Conservation (phyloP, 2,329 filamentous ascomycete species). For the Fusarium mangiferae region DNA sequence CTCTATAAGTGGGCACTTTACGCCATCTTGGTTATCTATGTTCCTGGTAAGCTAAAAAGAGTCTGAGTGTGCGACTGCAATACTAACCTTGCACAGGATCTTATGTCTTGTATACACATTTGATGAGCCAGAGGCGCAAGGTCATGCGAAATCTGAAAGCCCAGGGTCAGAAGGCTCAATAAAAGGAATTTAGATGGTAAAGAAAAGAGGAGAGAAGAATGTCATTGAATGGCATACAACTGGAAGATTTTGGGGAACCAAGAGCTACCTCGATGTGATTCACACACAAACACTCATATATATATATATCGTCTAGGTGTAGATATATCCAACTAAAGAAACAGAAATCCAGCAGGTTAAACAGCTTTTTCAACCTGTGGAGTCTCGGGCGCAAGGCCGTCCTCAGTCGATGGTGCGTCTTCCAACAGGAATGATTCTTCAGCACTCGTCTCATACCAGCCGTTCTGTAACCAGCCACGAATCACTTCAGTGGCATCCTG, state of each 20-base stretch:
- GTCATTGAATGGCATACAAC: neutral
- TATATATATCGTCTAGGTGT: neutral
- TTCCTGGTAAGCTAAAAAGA: conserved; percentile 72
- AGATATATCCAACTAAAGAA: neutral
- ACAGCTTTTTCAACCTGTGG: neutral
- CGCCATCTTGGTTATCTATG: conserved; percentile 76
- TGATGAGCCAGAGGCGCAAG: conserved; percentile 91
- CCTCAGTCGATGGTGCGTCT: conserved; percentile 17
- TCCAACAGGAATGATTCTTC: conserved; percentile 46
- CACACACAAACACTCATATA: neutral
- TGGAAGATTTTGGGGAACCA: neutral
- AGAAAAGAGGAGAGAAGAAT: neutral
- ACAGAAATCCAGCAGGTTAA: neutral
- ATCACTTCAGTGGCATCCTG: conserved; percentile 73
- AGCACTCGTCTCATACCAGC: conserved; percentile 72
- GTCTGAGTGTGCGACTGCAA: neutral
- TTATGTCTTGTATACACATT: conserved; percentile 90
- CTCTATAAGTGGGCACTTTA: conserved; percentile 69
- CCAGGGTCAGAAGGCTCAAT: conserved; percentile 54
- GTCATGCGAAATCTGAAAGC: conserved; percentile 73
- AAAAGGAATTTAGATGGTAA: neutral
- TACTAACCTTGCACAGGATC: conserved; percentile 59
- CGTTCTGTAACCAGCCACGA: conserved; percentile 70
- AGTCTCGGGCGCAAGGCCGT: neutral
- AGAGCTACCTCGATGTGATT: conserved; percentile 1